Base-by-base conservation (phyloP, 1,284 basidiomycete genomes). In the Thecaphora thlaspeos region DNA sequence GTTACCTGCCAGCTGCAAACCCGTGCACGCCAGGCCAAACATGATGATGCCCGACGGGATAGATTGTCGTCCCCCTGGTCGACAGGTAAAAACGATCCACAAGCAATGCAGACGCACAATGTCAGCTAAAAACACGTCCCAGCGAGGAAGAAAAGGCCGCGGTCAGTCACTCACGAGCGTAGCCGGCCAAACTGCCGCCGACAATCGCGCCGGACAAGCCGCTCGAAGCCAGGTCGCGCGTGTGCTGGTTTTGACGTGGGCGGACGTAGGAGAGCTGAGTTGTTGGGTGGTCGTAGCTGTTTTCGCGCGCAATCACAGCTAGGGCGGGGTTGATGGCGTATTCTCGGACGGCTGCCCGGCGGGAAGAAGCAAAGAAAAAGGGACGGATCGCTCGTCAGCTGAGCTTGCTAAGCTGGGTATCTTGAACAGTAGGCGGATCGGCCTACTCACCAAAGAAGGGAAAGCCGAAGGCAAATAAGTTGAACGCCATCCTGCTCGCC, bases 401-500 rank as follows among this genome's bases (percentile, higher is more conserved):
- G n/a, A n/a, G n/a, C n/a, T n/a, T n/a, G n/a, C n/a, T n/a, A n/a
- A n/a, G n/a, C n/a, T n/a, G n/a, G n/a, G n/a, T n/a, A n/a, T n/a
- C 28, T 30, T 30, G 28, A 7, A 30, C 28, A 30, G 28, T 14
- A 30, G 8, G 26, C 11, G 26, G 7, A 28, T 28, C 7, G 7
- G 26, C 26, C 23, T 34, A 38, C 44, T 36, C 32, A 46, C 44
- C 46, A 28, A 66, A 66, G 52, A 66, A 66, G 5, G 63, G 63
- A 42, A 66, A 66, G 0, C 48, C 59, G 41, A 66, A 59, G 1
- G 55, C 59, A 30, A 66, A 66, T 1, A 52, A 46, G 46, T 43
- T 55, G 42, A 66, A 51, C 1, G 50, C 59, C 55, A 56, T 66
- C 7, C 59, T 24, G 15, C 47, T 52, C 14, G 52, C 63, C 2